Evolutionary conservation across 345 rosid species (phyloP), one percentile per base, ranked within the genome.

Genomic region (Hypericum perforatum): DNA sequence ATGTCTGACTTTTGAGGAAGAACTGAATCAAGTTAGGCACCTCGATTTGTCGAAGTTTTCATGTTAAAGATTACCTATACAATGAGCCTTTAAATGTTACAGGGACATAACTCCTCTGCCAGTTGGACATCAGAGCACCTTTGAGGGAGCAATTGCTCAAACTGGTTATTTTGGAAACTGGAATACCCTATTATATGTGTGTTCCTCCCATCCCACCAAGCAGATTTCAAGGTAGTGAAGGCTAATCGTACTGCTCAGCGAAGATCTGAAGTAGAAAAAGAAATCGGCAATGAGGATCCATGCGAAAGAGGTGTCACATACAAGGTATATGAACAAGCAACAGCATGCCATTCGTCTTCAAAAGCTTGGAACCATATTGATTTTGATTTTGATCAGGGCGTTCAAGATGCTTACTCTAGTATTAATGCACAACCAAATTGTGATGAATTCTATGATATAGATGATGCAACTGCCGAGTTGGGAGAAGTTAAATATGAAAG

Each of bases 111-210:
- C 64, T 81, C 86, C 43, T 75, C 62, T 70, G 51, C 39, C 79
- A 81, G 61, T 61, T 91, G 62, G 80, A 87, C 67, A 63, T 78
- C 45, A 77, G 63, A 62, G 68, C 86, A 53, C 66, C 95, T 22
- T 15, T 91, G 39, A 73, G 80, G 71, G 61, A 71, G 55, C 98
- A 81, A 59, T 75, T 91, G 60, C 76, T 78, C 45, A 58, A 75
- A 54, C 39, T 75, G 32, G 70, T 69, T 51, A 63, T 91, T 52
- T 52, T n/a, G n/a, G n/a, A n/a, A n/a, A n/a, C n/a, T 87, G 53
- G 98, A 91, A 71, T 81, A 85, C 73, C 98, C 98, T 7, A 84
- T 82, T 58, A 78, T 91, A 55, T 76, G 85, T 69, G 86, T 92
- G 16, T 78, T 78, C 63, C 98, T 88, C 49, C 82, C 98, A 58